A percentile compares a stretch with the other conserved stretches of the same genome.
Conservation (phyloP, 345 rosid species). For the Ceriops zippeliana region DNA sequence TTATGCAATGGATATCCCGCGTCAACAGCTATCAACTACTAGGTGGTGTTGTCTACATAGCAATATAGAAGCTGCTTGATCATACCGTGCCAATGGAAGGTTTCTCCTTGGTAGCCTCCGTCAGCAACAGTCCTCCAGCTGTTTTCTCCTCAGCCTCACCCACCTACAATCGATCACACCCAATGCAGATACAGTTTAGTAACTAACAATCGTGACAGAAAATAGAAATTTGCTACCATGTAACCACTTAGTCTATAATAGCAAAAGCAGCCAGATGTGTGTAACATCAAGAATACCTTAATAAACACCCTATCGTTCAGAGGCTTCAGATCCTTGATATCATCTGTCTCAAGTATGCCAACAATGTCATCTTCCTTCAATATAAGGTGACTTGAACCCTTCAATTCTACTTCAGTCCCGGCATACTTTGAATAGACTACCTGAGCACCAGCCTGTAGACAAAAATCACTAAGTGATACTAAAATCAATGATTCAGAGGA, state of each 20-base stretch:
- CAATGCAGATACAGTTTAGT: neutral
- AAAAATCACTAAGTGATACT: neutral
- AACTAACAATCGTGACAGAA: neutral
- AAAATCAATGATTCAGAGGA: neutral
- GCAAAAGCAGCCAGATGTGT: neutral
- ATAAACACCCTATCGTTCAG: slow-evolving; percentile 82
- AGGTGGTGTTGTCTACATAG: too few species aligned
- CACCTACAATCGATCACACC: slow-evolving; percentile 41
- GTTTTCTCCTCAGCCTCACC: slow-evolving; percentile 93
- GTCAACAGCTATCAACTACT: neutral
- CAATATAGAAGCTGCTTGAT: neutral
- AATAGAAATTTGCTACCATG: neutral
- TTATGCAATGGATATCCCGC: neutral
- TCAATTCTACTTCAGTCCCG: slow-evolving; percentile 82
- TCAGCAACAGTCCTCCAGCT: slow-evolving; percentile 86
- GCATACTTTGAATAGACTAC: slow-evolving; percentile 88
- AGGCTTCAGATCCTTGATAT: slow-evolving; percentile 89
- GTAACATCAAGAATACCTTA: slow-evolving; percentile 41
- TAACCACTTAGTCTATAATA: neutral
- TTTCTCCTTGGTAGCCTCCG: slow-evolving; percentile 84
- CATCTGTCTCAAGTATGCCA: slow-evolving; percentile 89
- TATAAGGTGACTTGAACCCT: slow-evolving; percentile 73
- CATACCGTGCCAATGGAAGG: slow-evolving; percentile 86
- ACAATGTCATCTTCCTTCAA: slow-evolving; percentile 91
- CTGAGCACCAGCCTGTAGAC: slow-evolving; percentile 63